Base-by-base conservation (phyloP, 257 asterid species). In the Echites panduratus region DNA sequence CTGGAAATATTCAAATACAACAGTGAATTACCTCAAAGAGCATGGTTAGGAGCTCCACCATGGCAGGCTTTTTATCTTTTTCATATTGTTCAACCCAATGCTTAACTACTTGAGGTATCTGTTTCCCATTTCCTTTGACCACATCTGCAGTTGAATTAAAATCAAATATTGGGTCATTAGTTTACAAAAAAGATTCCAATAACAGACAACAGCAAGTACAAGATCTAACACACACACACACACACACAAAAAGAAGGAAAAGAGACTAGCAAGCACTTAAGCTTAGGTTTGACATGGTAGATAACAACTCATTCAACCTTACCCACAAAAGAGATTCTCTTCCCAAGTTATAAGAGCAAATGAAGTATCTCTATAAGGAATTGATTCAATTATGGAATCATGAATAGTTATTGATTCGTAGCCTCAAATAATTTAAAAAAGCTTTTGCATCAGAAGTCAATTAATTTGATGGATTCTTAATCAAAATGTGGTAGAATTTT, bases 71-170 rank as follows among this genome's bases (percentile, higher is more conserved):
- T 77, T 83, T 88, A 84, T 80, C 82, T 77, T 78, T 83, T 87
- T 95, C 98, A 40, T 95, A 95, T 66, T 71, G 83, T 81, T 90
- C 97, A 76, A 89, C 97, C 98, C 96, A 95, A 73, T 78, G 79
- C 80, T 89, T 92, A 59, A 95, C 96, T 74, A 87, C 90, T 63
- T 79, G 82, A 24, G 98, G 95, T 64, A 95, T 89, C 79, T 79
- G 93, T 81, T 90, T 90, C 76, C 91, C 94, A 50, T 77, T 84
- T 69, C 95, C 90, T 90, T 85, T 95, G 70, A 95, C 81, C 73
- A 79, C 84, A 79, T 92, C 99, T 92, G 91, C 73, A 80, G 40
- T 74, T 56, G 22, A 45, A 75, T 73, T 61, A 78, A 76, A 63
- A 47, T 70, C 26, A 14, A 63, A 70, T 24, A 61, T 19, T 72